Evolutionary conservation across 106 monocot species (phyloP).

Genomic region (Dendrobium huoshanense): DNA sequence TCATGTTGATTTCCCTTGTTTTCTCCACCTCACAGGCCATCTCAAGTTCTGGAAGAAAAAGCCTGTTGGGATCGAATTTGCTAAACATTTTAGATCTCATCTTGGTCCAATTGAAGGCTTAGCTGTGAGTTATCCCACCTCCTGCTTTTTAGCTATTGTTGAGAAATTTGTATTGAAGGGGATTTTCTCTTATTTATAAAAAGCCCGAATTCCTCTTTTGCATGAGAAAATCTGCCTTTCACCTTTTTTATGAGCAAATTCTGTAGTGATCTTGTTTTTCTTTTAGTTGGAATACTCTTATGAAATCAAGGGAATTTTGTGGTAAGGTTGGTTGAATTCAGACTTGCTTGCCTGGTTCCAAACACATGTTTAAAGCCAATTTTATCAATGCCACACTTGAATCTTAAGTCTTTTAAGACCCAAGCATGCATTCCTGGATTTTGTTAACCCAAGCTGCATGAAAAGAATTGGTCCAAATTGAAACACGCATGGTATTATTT

Average conservation of each 20-base stretch:
- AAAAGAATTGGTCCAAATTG: neutral
- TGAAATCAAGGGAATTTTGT: neutral
- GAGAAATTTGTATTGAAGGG: constrained; percentile 7
- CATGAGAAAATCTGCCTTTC: neutral
- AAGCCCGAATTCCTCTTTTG: neutral
- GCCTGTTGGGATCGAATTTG: constrained; percentile 84
- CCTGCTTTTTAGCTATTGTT: neutral
- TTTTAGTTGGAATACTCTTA: neutral
- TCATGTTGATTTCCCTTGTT: neutral
- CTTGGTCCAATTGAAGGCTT: constrained; percentile 93
- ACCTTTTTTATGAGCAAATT: neutral
- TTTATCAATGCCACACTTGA: neutral
- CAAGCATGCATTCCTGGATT: neutral
- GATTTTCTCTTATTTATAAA: neutral
- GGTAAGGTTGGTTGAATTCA: neutral
- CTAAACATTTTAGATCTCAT: constrained; percentile 95
- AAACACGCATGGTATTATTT: neutral
- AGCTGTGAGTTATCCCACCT: constrained; percentile 51
- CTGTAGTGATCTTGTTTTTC: neutral
- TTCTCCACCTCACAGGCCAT: constrained; percentile 39
- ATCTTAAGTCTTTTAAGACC: neutral
- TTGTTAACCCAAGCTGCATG: neutral
- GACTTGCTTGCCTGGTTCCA: neutral
- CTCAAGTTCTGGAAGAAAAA: constrained; percentile 99
- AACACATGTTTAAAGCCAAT: constrained; percentile 2